phyloP scores from a whole-genome alignment of 176 grass and related monocot species.

The Cenchrus purpureus region DNA sequence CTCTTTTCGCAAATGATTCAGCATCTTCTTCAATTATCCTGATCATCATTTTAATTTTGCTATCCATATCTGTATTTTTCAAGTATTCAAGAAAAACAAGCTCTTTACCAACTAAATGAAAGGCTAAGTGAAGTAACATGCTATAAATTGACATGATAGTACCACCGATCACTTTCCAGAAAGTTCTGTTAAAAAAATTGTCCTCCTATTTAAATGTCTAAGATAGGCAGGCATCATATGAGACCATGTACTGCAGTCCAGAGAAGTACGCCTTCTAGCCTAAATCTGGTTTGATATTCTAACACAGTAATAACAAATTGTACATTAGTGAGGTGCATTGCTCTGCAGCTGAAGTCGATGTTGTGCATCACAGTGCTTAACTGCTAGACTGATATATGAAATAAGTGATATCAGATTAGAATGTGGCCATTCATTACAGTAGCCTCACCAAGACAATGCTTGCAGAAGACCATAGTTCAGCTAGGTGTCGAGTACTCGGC shows the following conservation, averaged over 20 bases:
- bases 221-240: neutral
- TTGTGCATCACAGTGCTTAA: slow-evolving; percentile 6
- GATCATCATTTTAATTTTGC: slow-evolving; percentile 85
- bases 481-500: too few relatives aligned
- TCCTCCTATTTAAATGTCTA: slow-evolving; percentile 11
- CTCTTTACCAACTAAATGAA: neutral
- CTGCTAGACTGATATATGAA: slow-evolving; percentile 22
- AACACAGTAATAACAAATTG: slow-evolving; percentile 7
- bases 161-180: slow-evolving; percentile 4
- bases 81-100: slow-evolving; percentile 23
- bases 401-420: neutral
- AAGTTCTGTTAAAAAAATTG: slow-evolving; percentile 15
- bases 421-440: slow-evolving; percentile 26
- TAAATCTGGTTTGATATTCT: slow-evolving; percentile 2
- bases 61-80: slow-evolving; percentile 72
- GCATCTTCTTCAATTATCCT: slow-evolving; percentile 94
- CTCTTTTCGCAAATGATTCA: slow-evolving; percentile 88
- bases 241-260: slow-evolving; percentile 21
- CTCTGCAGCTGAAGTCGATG: slow-evolving; percentile 20
- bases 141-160: slow-evolving; percentile 3
- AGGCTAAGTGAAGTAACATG: slow-evolving; percentile 16
- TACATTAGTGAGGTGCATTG: neutral
- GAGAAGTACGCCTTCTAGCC: neutral
- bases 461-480: neutral
- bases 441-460: neutral